Percentiles rank a stretch among this genome's conserved stretches.
Conservation (phyloP, 345 rosid genomes). For the Sonneratia alba region DNA sequence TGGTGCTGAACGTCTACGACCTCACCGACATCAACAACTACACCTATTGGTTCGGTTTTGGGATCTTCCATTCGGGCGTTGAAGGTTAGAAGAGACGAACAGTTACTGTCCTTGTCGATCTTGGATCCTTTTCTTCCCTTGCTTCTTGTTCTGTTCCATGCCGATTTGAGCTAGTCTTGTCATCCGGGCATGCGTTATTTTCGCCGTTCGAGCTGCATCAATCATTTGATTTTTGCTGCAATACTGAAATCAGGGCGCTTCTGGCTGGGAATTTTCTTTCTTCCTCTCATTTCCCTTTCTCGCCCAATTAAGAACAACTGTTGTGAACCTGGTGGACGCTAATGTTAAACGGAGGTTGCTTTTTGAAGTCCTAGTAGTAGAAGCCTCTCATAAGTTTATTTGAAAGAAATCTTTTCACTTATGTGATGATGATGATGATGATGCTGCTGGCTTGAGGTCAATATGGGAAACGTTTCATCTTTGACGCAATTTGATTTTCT, state of each 20-base stretch:
- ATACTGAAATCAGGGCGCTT: neutral
- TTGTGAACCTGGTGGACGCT: neutral
- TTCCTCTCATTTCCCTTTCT: neutral
- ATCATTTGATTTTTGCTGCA: neutral
- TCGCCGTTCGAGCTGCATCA: neutral
- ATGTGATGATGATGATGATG: no score
- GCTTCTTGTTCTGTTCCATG: neutral
- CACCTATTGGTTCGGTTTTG: conserved; percentile 78
- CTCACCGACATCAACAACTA: conserved; percentile 73
- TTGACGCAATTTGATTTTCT: neutral
- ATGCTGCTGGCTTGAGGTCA: neutral
- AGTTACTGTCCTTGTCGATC: neutral
- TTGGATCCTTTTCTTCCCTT: neutral
- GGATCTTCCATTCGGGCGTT: conserved; percentile 88
- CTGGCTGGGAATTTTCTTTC: neutral
- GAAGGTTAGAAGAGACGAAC: conserved; percentile 38
- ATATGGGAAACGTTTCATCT: neutral
- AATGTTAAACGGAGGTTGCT: neutral
- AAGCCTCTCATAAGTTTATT: neutral
- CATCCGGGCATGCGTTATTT: conserved; percentile 1
- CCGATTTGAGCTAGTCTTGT: neutral
- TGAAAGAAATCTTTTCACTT: neutral
- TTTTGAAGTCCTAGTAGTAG: neutral
- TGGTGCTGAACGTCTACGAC: conserved; percentile 72
- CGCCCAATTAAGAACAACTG: neutral